These are phyloP conservation scores for Didymella keratinophila DNA, from an alignment of 2,329 filamentous ascomycete genomes.

Conservation along the genomic window DNA sequence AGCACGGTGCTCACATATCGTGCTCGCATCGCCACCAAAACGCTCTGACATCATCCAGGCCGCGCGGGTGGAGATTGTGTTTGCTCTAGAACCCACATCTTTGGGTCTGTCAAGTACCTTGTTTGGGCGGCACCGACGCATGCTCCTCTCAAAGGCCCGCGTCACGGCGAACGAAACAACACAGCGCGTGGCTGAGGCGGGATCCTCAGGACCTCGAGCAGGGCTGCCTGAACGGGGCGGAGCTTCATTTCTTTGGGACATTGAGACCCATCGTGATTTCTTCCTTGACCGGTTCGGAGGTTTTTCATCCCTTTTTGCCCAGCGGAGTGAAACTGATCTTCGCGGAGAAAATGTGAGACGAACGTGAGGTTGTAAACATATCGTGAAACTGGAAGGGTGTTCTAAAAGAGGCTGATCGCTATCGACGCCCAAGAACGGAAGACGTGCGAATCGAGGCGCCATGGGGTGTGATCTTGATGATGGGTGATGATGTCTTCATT, in stretches of 20 bases:
- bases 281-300: neutral
- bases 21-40: neutral
- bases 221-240: slow-evolving; percentile 1
- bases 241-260: neutral
- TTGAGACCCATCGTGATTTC: neutral
- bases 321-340: slow-evolving; percentile 1
- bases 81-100: slow-evolving; percentile 14
- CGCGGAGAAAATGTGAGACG: slow-evolving; percentile 3
- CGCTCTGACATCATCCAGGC: slow-evolving; percentile 17
- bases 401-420: slow-evolving; percentile 1
- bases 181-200: slow-evolving; percentile 3
- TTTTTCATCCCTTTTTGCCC: slow-evolving; percentile 1
- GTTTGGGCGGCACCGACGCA: neutral
- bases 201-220: slow-evolving; percentile 5
- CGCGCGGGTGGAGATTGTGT: slow-evolving; percentile 7
- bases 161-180: neutral
- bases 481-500: slow-evolving; percentile 6
- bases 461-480: neutral
- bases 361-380: neutral
- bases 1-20: too few species aligned
- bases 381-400: slow-evolving; percentile 1
- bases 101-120: neutral
- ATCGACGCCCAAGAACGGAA: neutral
- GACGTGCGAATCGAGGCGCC: neutral
- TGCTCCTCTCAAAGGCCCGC: neutral